These are phyloP conservation scores for Fusarium goolgardi DNA, from an alignment of 2,329 filamentous ascomycete genomes.

Conservation along the genomic window DNA sequence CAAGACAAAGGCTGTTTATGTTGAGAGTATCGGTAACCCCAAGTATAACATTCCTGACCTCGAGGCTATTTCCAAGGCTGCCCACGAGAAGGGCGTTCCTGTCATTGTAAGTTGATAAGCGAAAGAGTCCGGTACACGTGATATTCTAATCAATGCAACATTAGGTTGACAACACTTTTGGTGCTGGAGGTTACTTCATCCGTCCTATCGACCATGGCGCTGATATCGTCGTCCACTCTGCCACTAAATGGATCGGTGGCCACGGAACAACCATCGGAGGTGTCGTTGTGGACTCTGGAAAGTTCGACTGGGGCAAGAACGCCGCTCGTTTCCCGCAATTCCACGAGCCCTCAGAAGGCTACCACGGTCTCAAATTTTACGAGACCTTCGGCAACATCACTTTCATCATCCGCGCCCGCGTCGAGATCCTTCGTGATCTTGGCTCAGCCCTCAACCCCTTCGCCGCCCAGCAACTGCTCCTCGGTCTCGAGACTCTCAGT, in stretches of 20 bases:
- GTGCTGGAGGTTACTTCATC: slow-evolving; percentile 88
- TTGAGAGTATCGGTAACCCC: slow-evolving; percentile 95
- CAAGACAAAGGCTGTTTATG: slow-evolving; percentile 90
- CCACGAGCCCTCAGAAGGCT: slow-evolving; percentile 86
- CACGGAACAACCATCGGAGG: slow-evolving; percentile 94
- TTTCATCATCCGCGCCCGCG: slow-evolving; percentile 86
- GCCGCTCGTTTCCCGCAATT: slow-evolving; percentile 91
- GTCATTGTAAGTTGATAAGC: slow-evolving; percentile 62
- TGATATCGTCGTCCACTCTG: slow-evolving; percentile 93
- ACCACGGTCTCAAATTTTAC: slow-evolving; percentile 94
- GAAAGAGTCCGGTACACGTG: neutral
- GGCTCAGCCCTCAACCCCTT: slow-evolving; percentile 89
- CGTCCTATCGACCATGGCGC: slow-evolving; percentile 90
- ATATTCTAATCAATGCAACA: neutral
- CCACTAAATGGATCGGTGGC: slow-evolving; percentile 97
- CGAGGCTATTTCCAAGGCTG: slow-evolving; percentile 84
- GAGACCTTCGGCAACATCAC: slow-evolving; percentile 87
- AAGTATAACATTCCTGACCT: slow-evolving; percentile 94
- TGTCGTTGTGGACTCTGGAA: slow-evolving; percentile 86
- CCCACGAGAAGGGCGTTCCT: slow-evolving; percentile 75
- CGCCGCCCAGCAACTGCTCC: slow-evolving; percentile 88
- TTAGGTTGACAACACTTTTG: slow-evolving; percentile 95
- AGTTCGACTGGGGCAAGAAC: slow-evolving; percentile 93
- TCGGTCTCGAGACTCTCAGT: slow-evolving; percentile 90
- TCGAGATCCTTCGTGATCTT: slow-evolving; percentile 90